Evolutionary conservation across 768 basidiomycete genomes (phyloP), one percentile per base, ranked within the genome.

Genomic region (Tylopilus sp.): DNA sequence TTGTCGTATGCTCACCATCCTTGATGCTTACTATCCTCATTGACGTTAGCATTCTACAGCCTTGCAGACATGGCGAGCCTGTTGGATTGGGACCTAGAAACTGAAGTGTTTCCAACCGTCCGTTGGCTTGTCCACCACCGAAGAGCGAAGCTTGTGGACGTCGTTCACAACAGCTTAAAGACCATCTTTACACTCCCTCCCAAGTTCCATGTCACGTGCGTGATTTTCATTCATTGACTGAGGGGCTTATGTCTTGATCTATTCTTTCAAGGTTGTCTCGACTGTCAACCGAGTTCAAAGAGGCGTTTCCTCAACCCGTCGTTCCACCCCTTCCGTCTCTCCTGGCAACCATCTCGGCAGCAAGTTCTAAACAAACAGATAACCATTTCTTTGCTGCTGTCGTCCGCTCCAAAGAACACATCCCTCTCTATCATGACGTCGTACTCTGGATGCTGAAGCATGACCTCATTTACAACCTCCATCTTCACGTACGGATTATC

Each of bases 71-170:
- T 93, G 78, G 87, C 87, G 3, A 85, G 78, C 63, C 66, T 90
- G 31, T 72, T 95, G 36, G 90, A 92, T 52, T 91, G 91, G 83
- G 86, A 93, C 58, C 72, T 92, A 8, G 84, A 92, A 59, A 75
- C 81, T 0, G 91, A 96, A 61, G 79, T 96, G 1, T 90, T 89
- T 63, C 90, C 93, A 1, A 83, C 89, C n/a, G 95, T 96, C 10
- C 83, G 92, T 17, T 93, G 93, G 82, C 77, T 99, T 28, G 89
- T 98, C 28, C 85, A 91, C 54, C 93, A 94, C 70, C 80, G 91
- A 48, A 81, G 91, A 63, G 96, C 92, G 6, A 92, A 92, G 60
- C 75, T 98, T 25, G 86, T 97, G 38, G 94, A 98, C 56, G 80
- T 85, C 17, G 83, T 98, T 29, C 89, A 93, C 62, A 73, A 71